These are phyloP conservation scores for Cystofilobasidium ferigula DNA, from an alignment of 768 basidiomycete genomes.

Conservation along the genomic window DNA sequence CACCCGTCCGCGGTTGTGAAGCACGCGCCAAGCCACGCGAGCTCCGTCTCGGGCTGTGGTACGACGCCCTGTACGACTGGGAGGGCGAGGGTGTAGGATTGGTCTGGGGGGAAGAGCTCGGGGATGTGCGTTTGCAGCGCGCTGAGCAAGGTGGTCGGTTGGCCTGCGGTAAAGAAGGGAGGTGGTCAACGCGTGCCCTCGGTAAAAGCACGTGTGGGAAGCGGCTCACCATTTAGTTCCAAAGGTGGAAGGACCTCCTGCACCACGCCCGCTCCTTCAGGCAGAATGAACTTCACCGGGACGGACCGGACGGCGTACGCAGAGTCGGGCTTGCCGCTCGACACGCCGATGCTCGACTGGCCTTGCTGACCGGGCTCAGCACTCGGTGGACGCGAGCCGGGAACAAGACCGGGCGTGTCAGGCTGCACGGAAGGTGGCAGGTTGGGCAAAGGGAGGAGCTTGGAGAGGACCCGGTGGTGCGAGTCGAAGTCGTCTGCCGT, in stretches of 20 bases:
- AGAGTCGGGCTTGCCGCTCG: conserved; percentile 52
- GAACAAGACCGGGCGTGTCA: conserved; percentile 36
- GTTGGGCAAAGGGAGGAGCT: conserved; percentile 65
- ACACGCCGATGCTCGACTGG: conserved; percentile 8
- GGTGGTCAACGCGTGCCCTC: not conserved
- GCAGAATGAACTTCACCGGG: conserved; percentile 74
- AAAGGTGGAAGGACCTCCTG: conserved; percentile 80
- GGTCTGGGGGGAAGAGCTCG: conserved; percentile 57
- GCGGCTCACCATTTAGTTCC: conserved; percentile 57
- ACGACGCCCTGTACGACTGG: conserved; percentile 74
- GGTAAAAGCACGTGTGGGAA: not conserved
- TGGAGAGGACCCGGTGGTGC: conserved; percentile 87
- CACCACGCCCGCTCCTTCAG: conserved; percentile 73
- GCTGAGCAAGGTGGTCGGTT: conserved; percentile 56
- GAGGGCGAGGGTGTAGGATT: conserved; percentile 51
- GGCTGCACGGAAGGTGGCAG: not conserved
- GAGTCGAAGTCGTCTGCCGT: conserved; percentile 86
- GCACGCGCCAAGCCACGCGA: conserved; percentile 89
- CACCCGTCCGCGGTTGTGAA: conserved; percentile 90
- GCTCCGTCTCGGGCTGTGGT: conserved; percentile 71
- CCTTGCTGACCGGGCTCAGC: conserved; percentile 16
- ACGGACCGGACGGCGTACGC: conserved; percentile 79
- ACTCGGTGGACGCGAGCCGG: conserved; percentile 27
- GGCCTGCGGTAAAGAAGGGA: conserved; percentile 43
- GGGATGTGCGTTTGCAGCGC: conserved; percentile 65